phyloP scores from a whole-genome alignment of 495 filamentous ascomycete species.

The Aspergillus asperescens region DNA sequence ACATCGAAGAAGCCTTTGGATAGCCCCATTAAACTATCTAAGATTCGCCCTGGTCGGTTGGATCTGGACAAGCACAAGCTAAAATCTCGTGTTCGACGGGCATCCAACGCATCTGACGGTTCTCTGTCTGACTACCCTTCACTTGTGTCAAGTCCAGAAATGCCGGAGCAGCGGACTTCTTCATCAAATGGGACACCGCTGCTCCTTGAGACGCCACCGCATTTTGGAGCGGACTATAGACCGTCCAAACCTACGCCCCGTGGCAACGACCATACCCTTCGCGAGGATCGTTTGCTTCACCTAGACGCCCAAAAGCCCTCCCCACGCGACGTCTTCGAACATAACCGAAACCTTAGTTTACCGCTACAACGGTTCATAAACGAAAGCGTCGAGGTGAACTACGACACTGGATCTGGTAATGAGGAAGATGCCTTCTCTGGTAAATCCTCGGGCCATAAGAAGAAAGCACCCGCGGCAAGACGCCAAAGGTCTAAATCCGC shows the following conservation, averaged over 20 bases:
- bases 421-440: conserved; percentile 9
- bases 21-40: conserved; percentile 40
- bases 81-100: conserved; percentile 24
- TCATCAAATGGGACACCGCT: conserved; percentile 29
- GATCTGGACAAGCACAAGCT: conserved; percentile 21
- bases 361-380: conserved; percentile 45
- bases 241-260: conserved; percentile 16
- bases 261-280: conserved; percentile 28
- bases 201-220: conserved; percentile 27
- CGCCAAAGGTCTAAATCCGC: conserved; percentile 7
- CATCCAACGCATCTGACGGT: conserved; percentile 32
- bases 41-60: conserved; percentile 23
- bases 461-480: conserved; percentile 2
- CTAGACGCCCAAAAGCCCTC: conserved; percentile 27
- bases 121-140: conserved; percentile 37
- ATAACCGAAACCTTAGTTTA: conserved; percentile 36
- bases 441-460: background rate
- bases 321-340: conserved; percentile 21
- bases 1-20: conserved; percentile 30
- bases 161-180: conserved; percentile 24
- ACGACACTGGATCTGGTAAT: conserved; percentile 15
- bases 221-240: conserved; percentile 17
- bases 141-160: conserved; percentile 32
- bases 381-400: conserved; percentile 33
- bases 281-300: conserved; percentile 31